Percentiles rank a stretch among this genome's conserved stretches.
Evolutionary conservation across 768 basidiomycete genomes (phyloP).

Genomic region (Tricholomella constricta): DNA sequence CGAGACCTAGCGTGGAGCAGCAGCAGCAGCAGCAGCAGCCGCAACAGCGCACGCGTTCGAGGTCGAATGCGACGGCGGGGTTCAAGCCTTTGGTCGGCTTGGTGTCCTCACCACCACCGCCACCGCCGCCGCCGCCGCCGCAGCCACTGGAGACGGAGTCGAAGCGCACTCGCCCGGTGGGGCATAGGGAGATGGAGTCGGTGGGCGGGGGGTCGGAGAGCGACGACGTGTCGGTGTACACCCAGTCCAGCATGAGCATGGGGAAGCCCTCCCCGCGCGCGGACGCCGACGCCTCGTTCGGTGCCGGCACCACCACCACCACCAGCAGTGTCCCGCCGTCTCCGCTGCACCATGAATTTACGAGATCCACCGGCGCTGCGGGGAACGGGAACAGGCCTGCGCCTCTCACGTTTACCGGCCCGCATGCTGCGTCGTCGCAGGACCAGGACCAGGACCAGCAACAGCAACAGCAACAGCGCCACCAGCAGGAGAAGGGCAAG

Average conservation of each 20-base stretch:
- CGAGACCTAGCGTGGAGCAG: neutral
- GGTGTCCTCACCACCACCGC: neutral
- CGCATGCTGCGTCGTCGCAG: no score
- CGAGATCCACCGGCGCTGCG: neutral
- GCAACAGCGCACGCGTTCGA: neutral
- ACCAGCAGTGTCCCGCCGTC: no score
- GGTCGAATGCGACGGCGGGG: conserved; percentile 15
- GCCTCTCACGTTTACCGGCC: conserved; percentile 26
- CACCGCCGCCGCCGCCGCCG: neutral
- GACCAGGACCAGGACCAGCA: conserved; percentile 1
- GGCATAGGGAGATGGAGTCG: neutral
- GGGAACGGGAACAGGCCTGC: conserved; percentile 25
- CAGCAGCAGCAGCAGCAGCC: no score
- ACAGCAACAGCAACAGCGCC: no score
- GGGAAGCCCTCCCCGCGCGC: conserved; percentile 12
- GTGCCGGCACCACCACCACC: neutral
- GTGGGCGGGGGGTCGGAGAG: no score
- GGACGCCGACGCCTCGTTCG: neutral
- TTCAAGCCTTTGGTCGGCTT: neutral
- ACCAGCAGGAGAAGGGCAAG: neutral
- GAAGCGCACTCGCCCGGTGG: no score
- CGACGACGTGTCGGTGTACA: conserved; percentile 34
- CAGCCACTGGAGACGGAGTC: no score
- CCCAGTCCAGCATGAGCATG: conserved; percentile 33
- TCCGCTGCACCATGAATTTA: no score